Conservation (phyloP, 345 rosid genomes). For the Sisymbrium altissimum region DNA sequence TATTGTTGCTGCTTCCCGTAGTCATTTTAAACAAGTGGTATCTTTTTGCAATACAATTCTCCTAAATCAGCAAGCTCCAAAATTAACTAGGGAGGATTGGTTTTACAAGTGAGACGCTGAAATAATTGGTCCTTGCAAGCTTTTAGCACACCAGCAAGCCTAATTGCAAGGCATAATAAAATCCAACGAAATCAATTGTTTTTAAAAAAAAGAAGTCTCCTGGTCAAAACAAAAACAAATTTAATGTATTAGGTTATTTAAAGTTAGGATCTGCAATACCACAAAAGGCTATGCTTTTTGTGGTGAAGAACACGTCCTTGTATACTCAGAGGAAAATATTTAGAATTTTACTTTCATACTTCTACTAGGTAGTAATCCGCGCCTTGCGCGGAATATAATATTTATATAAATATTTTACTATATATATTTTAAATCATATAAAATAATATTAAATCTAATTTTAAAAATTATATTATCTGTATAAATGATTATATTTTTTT, state of each 20-base stretch:
- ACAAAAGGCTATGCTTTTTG: not conserved
- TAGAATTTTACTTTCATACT: not conserved
- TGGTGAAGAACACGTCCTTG: not conserved
- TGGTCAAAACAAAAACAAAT: not conserved
- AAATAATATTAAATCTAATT: too few species aligned
- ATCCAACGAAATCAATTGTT: not conserved
- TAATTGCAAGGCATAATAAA: slow-evolving; percentile 1
- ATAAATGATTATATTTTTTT: too few species aligned
- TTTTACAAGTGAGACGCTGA: slow-evolving; percentile 8
- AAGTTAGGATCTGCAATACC: not conserved
- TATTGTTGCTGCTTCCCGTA: not conserved
- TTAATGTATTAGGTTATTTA: not conserved
- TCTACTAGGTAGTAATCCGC: too few species aligned
- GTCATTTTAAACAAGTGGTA: too few species aligned
- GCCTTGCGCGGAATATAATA: too few species aligned
- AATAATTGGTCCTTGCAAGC: slow-evolving; percentile 24
- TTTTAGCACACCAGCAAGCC: slow-evolving; percentile 20
- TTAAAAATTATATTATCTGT: too few species aligned
- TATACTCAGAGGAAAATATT: not conserved
- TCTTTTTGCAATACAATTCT: slow-evolving; percentile 2
- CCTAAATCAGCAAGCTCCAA: slow-evolving; percentile 12
- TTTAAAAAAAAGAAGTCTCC: not conserved
- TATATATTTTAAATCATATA: too few species aligned
- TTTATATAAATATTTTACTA: too few species aligned
- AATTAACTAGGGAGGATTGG: not conserved